Percentiles rank a stretch among this genome's conserved stretches.
Evolutionary conservation across 768 basidiomycete species (phyloP).

Genomic region (Russula sp.): DNA sequence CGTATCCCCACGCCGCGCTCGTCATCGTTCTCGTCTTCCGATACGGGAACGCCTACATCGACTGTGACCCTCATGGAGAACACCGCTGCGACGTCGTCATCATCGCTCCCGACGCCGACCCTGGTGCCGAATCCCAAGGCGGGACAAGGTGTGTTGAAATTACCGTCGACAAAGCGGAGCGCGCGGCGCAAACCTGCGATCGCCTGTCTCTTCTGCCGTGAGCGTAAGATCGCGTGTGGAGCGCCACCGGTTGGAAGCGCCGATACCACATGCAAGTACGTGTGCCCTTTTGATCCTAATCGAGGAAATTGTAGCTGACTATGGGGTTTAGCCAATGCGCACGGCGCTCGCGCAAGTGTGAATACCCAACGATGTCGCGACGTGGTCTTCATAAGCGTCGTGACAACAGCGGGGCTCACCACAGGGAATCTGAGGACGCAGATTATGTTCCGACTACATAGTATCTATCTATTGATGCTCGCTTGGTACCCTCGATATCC

Average conservation of each 20-base stretch:
- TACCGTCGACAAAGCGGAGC: constrained; percentile 24
- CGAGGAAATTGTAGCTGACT: constrained; percentile 11
- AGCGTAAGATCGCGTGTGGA: constrained; percentile 45
- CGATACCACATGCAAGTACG: constrained; percentile 30
- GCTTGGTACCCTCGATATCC: not conserved
- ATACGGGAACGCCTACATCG: constrained; percentile 24
- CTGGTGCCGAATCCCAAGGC: constrained; percentile 23
- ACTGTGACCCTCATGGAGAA: constrained; percentile 12
- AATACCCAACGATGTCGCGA: constrained; percentile 31
- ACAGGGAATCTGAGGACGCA: constrained; percentile 20
- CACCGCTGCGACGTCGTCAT: not conserved
- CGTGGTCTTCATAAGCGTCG: constrained; percentile 31
- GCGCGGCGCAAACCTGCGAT: constrained; percentile 32
- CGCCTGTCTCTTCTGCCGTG: constrained; percentile 44
- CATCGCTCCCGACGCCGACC: constrained; percentile 2
- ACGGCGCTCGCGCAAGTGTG: constrained; percentile 29
- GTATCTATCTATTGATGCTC: not conserved
- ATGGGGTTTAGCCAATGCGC: constrained; percentile 27
- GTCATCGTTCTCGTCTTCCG: constrained; percentile 24
- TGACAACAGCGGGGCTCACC: constrained; percentile 17
- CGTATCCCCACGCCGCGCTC: constrained; percentile 11
- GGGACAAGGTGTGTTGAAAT: constrained; percentile 26
- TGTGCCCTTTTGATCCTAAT: constrained; percentile 11
- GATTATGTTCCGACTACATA: constrained; percentile 25
- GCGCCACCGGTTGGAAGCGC: constrained; percentile 27